phyloP scores from a whole-genome alignment of 768 basidiomycete species.

The Tephrocybe sp. region DNA sequence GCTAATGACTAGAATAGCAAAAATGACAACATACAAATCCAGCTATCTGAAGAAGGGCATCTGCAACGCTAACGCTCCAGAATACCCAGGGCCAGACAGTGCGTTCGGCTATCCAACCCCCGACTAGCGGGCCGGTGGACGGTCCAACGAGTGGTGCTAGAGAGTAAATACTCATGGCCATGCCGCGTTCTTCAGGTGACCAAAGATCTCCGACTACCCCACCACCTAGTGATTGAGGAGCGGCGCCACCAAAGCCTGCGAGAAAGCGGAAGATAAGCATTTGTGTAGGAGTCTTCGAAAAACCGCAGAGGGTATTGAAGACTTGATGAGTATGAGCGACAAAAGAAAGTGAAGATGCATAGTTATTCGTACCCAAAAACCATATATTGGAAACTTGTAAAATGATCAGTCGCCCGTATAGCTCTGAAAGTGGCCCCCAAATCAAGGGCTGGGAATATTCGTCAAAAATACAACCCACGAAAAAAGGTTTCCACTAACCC shows the following conservation, averaged over 20 bases:
- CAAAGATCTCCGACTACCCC: slow-evolving; percentile 56
- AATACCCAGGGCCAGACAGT: slow-evolving; percentile 64
- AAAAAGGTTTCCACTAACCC: slow-evolving; percentile 21
- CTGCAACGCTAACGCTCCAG: slow-evolving; percentile 54
- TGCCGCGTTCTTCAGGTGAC: slow-evolving; percentile 50
- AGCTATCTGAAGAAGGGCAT: slow-evolving; percentile 43
- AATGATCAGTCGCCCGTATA: slow-evolving; percentile 44
- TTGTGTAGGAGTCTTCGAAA: slow-evolving; percentile 49
- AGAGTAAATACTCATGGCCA: slow-evolving; percentile 54
- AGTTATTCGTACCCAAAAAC: slow-evolving; percentile 49
- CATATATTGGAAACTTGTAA: slow-evolving; percentile 58
- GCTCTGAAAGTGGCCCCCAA: slow-evolving; percentile 38
- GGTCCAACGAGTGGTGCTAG: slow-evolving; percentile 53
- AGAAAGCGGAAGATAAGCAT: slow-evolving; percentile 63
- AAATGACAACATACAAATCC: slow-evolving; percentile 51
- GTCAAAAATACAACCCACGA: not conserved
- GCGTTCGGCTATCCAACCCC: slow-evolving; percentile 48
- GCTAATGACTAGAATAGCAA: slow-evolving; percentile 5
- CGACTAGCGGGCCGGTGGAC: slow-evolving; percentile 35
- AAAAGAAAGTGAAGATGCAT: not conserved
- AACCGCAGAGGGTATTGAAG: slow-evolving; percentile 50
- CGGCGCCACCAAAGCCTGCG: slow-evolving; percentile 63
- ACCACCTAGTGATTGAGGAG: slow-evolving; percentile 61
- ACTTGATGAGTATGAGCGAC: slow-evolving; percentile 20
- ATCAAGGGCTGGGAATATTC: slow-evolving; percentile 29